Conservation (phyloP, 2,329 filamentous ascomycete genomes). For the Verticillium alfalfae region DNA sequence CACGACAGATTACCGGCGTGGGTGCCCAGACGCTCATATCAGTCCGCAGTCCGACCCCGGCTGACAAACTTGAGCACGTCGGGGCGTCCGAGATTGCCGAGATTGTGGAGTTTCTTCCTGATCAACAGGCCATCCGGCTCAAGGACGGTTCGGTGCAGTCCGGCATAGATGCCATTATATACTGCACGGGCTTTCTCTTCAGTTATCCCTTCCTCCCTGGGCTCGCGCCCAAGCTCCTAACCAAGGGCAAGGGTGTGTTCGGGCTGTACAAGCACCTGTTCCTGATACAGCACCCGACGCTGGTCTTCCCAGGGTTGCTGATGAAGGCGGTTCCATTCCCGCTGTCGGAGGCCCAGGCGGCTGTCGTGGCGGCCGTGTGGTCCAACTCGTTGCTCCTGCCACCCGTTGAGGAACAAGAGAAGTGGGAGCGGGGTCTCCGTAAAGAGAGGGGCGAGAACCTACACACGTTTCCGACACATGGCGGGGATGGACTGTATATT, state of each 20-base stretch:
- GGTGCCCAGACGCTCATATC: constrained; percentile 58
- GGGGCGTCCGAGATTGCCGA: constrained; percentile 47
- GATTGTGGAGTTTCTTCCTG: constrained; percentile 50
- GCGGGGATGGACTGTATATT: constrained; percentile 63
- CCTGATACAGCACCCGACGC: constrained; percentile 66
- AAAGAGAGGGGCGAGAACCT: constrained; percentile 33
- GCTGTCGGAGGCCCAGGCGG: constrained; percentile 71
- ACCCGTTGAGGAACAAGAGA: constrained; percentile 54
- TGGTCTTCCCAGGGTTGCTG: constrained; percentile 71
- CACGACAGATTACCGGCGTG: constrained; percentile 62
- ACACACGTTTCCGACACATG: constrained; percentile 41
- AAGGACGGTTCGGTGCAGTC: constrained; percentile 55
- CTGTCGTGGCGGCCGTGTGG: constrained; percentile 72
- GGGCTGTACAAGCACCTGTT: constrained; percentile 78
- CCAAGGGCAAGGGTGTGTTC: constrained; percentile 63
- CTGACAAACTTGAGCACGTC: constrained; percentile 36
- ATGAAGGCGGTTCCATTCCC: constrained; percentile 88
- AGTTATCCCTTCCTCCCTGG: constrained; percentile 60
- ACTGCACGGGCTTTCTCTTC: constrained; percentile 79
- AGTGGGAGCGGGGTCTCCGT: constrained; percentile 63
- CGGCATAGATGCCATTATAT: constrained; percentile 65
- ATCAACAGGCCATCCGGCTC: constrained; percentile 57
- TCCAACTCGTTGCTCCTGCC: constrained; percentile 66
- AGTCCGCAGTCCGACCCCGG: constrained; percentile 45
- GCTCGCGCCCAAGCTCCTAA: constrained; percentile 48